Evolutionary conservation across 768 basidiomycete species (phyloP).

Genomic region (Kwoniella dejecticola): DNA sequence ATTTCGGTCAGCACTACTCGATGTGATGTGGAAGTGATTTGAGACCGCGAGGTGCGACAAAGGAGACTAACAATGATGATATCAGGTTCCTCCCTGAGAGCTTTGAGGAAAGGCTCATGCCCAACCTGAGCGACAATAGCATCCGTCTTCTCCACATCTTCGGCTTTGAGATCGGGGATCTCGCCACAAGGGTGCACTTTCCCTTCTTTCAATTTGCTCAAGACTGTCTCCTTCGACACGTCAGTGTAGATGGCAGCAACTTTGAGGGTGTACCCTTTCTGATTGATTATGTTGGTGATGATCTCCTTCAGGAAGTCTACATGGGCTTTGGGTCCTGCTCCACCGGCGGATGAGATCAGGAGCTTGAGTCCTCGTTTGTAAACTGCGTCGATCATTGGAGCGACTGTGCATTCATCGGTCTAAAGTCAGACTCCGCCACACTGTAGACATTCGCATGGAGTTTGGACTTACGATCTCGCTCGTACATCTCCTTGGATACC

Average conservation of each 20-base stretch:
- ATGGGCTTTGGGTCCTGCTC: background rate
- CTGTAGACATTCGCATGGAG: background rate
- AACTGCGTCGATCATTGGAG: background rate
- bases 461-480: conserved; percentile 1
- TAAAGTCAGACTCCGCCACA: too few species aligned
- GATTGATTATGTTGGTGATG: background rate
- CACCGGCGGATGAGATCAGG: background rate
- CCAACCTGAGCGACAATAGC: conserved; percentile 21
- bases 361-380: background rate
- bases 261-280: background rate
- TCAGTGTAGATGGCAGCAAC: conserved; percentile 20
- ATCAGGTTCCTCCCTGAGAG: conserved; percentile 10
- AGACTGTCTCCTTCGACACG: conserved; percentile 6
- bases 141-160: conserved; percentile 6
- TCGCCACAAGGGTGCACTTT: conserved; percentile 14
- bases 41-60: too few species aligned
- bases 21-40: background rate
- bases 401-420: background rate
- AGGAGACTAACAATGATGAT: conserved; percentile 18
- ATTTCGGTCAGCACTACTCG: background rate
- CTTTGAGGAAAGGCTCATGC: conserved; percentile 21
- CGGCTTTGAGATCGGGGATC: conserved; percentile 1
- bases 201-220: conserved; percentile 7
- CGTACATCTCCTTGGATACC: background rate
- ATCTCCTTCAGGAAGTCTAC: background rate